A percentile compares a stretch with the other conserved stretches of the same genome.
Evolutionary conservation across 208 protist species (phyloP).

Genomic region (Crithidia fasciculata): DNA sequence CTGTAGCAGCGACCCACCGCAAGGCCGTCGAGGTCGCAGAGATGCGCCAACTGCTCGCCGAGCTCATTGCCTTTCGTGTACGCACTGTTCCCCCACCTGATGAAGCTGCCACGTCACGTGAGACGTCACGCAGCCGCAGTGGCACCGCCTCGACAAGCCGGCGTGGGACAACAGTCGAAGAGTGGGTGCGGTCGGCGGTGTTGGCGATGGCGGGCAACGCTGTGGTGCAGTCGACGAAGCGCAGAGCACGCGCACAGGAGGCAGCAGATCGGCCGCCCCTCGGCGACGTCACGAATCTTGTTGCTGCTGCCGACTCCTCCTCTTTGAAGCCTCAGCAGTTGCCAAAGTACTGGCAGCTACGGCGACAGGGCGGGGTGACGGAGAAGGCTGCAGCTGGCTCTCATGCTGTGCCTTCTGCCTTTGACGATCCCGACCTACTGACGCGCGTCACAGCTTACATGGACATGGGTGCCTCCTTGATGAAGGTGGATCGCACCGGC

Average conservation of each 20-base stretch:
- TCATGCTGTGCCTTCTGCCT: constrained; percentile 20
- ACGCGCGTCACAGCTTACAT: constrained; percentile 64
- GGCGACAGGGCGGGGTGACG: constrained; percentile 1
- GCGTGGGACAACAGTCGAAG: constrained; percentile 21
- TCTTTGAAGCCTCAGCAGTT: constrained; percentile 10
- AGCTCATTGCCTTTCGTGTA: constrained; percentile 20
- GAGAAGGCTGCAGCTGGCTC: neutral
- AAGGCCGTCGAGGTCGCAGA: constrained; percentile 32
- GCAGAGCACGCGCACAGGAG: neutral
- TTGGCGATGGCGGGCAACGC: constrained; percentile 63
- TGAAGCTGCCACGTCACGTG: neutral
- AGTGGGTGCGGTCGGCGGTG: constrained; percentile 52
- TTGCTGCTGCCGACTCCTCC: neutral
- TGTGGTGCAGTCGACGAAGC: constrained; percentile 42
- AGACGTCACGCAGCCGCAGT: constrained; percentile 17
- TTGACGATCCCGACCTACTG: constrained; percentile 60
- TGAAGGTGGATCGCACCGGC: constrained; percentile 54
- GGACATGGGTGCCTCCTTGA: constrained; percentile 64
- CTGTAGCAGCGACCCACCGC: neutral
- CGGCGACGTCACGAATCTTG: constrained; percentile 21
- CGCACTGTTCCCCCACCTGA: neutral
- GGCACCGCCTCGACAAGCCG: neutral
- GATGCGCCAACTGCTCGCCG: constrained; percentile 23
- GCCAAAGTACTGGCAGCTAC: constrained; percentile 45
- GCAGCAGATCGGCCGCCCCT: constrained; percentile 1